phyloP scores from a whole-genome alignment of 2,329 filamentous ascomycete species.

The Paecilomyces sp. region DNA sequence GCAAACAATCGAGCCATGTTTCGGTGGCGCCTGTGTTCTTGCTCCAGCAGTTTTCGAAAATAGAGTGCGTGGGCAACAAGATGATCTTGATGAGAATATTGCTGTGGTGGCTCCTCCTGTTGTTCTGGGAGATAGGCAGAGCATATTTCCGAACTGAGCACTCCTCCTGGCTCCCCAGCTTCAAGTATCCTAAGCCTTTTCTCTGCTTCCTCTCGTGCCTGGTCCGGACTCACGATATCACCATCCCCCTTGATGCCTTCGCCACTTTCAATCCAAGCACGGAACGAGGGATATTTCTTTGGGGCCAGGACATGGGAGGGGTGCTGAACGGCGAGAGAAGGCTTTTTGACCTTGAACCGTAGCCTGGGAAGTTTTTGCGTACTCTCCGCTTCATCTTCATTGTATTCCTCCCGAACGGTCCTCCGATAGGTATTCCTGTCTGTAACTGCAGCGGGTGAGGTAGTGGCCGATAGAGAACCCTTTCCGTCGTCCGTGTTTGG shows the following conservation, averaged over 20 bases:
- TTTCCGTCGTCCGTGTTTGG: constrained; percentile 19
- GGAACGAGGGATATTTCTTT: constrained; percentile 44
- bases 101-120: constrained; percentile 64
- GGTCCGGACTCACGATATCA: constrained; percentile 48
- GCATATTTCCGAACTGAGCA: constrained; percentile 64
- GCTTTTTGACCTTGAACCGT: constrained; percentile 46
- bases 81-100: constrained; percentile 85
- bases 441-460: constrained; percentile 9
- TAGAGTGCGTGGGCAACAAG: constrained; percentile 70
- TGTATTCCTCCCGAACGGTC: constrained; percentile 1
- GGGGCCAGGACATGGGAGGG: constrained; percentile 43
- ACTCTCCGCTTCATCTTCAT: constrained; percentile 14
- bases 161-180: constrained; percentile 66
- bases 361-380: constrained; percentile 25
- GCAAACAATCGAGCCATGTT: constrained; percentile 72
- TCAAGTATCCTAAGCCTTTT: constrained; percentile 63
- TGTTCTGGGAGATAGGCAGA: constrained; percentile 67
- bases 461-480: constrained; percentile 14
- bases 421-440: constrained; percentile 8
- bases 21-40: constrained; percentile 72
- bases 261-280: constrained; percentile 58
- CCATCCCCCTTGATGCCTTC: constrained; percentile 39
- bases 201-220: constrained; percentile 60
- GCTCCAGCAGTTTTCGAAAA: constrained; percentile 71
- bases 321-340: constrained; percentile 43